Percentiles rank a stretch among this genome's conserved stretches.
Evolutionary conservation across 345 rosid species (phyloP).

Genomic region (Heritiera littoralis): DNA sequence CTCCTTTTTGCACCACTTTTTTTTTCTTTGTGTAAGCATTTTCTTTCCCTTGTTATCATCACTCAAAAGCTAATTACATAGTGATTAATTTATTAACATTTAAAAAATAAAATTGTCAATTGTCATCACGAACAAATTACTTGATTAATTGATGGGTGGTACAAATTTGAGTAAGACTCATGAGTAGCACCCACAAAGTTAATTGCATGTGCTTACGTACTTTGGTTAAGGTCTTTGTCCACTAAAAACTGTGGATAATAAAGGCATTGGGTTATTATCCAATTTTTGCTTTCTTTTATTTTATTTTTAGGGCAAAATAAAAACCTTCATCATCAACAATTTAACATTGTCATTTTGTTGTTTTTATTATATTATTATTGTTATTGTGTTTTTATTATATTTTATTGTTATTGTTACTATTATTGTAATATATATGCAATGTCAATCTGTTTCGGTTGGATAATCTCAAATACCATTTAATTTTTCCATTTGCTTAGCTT

Average conservation of each 20-base stretch:
- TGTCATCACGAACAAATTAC: neutral
- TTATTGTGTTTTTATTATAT: neutral
- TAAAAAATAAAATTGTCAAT: neutral
- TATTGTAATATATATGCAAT: too few species aligned
- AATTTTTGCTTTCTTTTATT: too few species aligned
- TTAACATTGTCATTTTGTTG: too few species aligned
- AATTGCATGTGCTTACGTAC: conserved; percentile 37
- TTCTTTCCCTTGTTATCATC: neutral
- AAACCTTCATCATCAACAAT: too few species aligned
- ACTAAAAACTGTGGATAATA: conserved; percentile 39
- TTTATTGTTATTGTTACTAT: neutral
- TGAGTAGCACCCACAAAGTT: too few species aligned
- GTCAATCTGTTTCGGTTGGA: too few species aligned
- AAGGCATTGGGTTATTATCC: conserved; percentile 21
- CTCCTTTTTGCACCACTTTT: conserved; percentile 27
- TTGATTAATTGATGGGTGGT: conserved; percentile 29
- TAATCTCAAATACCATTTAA: neutral
- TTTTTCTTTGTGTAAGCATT: neutral
- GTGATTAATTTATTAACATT: neutral
- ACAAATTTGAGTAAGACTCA: conserved; percentile 26
- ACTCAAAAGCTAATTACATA: neutral
- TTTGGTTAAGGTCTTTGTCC: too few species aligned
- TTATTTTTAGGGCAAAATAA: too few species aligned
- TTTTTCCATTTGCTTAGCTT: neutral
- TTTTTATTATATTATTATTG: too few species aligned